Evolutionary conservation across 768 basidiomycete species (phyloP), one percentile per base, ranked within the genome.

Genomic region (Asterophora parasitica): DNA sequence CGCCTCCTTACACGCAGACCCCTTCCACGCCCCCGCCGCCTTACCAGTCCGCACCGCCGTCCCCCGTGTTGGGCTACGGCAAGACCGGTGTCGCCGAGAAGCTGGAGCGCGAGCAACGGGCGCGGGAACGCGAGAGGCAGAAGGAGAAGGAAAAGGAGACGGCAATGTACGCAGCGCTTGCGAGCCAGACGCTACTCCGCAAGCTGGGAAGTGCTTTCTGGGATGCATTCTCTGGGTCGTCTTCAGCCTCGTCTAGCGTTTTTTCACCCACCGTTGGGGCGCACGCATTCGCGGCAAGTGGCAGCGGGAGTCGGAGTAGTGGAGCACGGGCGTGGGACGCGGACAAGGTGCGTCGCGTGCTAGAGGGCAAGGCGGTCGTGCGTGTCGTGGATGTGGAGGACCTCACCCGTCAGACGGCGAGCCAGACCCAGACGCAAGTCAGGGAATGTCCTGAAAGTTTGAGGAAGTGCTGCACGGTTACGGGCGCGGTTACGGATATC

Each of bases 331-430:
- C 67, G 19, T 77, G 71, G 78, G 88, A 92, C 60, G 75, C 81
- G 50, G 88, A 91, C 46, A 92, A 92, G 66, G 85, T 92, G 1
- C 71, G 83, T 57, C 80, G 75, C 57, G 85, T 93, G 39, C 69
- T 92, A 57, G 88, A 91, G 52, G 91, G 91, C 40, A 85, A 79
- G 56, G 90, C 90, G 2, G 86, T 90, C 28, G 71, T 92, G 51
- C 71, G 75, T 36, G 79, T 92, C 44, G 88, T 92, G 56, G 88
- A 91, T 62, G 73, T 92, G 50, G 87, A 88, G 56, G 74, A 66
- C 40, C 43, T 52, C 40, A 4, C 28, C 16, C 37, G 33, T 33
- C 32, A 7, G n/a, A 8, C 43, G 17, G 26, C 43, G 43, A 7
- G 32, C 7, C 15, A 15, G 34, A 3, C 19, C 16, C 28, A 23